phyloP scores from a whole-genome alignment of 2,329 filamentous ascomycete species.

The Neofusicoccum sp. region DNA sequence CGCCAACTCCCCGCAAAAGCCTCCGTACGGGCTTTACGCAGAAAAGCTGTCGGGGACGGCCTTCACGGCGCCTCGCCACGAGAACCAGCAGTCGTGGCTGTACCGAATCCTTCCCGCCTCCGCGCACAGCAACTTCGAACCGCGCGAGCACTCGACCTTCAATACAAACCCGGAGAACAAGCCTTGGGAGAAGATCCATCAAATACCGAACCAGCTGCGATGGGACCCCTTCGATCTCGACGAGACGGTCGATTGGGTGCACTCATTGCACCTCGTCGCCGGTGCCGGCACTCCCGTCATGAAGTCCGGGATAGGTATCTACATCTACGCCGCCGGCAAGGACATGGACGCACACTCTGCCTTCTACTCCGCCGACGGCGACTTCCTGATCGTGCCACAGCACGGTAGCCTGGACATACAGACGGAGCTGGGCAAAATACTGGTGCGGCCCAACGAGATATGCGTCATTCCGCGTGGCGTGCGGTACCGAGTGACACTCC shows the following conservation, averaged over 20 bases:
- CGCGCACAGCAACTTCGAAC: constrained; percentile 55
- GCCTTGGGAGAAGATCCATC: constrained; percentile 60
- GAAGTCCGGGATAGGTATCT: constrained; percentile 77
- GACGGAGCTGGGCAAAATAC: constrained; percentile 64
- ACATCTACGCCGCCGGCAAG: constrained; percentile 74
- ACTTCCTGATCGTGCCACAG: constrained; percentile 65
- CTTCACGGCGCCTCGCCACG: constrained; percentile 56
- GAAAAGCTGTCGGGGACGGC: constrained; percentile 65
- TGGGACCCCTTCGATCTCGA: constrained; percentile 79
- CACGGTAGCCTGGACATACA: constrained; percentile 65
- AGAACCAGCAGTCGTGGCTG: constrained; percentile 60
- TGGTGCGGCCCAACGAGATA: constrained; percentile 67
- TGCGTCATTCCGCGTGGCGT: constrained; percentile 66
- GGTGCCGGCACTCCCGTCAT: constrained; percentile 76
- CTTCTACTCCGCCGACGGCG: constrained; percentile 78
- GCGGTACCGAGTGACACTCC: constrained; percentile 60
- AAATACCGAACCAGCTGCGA: constrained; percentile 77
- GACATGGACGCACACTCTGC: constrained; percentile 73
- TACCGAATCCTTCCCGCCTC: constrained; percentile 59
- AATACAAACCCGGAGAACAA: constrained; percentile 52
- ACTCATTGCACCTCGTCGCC: constrained; percentile 68
- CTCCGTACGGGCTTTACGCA: constrained; percentile 73
- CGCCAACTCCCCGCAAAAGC: constrained; percentile 80
- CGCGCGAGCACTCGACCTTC: constrained; percentile 48
- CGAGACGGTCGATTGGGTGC: constrained; percentile 65